Evolutionary conservation across 2,329 filamentous ascomycete genomes (phyloP).

Genomic region (Colletotrichum coccodes): DNA sequence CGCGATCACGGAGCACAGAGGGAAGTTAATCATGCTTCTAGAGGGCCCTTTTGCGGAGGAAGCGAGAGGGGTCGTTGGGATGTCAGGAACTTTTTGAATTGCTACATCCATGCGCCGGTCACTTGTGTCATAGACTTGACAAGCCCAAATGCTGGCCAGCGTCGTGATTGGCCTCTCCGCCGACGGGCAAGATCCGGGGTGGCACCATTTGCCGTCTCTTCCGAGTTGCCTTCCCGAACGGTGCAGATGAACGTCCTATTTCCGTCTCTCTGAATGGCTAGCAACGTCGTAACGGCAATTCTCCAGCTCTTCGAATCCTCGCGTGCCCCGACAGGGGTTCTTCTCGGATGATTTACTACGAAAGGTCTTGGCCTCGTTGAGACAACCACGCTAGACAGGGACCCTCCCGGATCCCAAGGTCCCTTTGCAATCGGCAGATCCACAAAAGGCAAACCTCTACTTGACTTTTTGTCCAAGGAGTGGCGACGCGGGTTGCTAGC

Average conservation of each 20-base stretch:
- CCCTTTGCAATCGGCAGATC: constrained; percentile 29
- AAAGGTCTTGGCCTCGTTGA: neutral
- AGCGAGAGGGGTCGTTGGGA: neutral
- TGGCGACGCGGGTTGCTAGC: constrained; percentile 7
- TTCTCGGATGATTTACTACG: constrained; percentile 16
- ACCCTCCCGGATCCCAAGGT: constrained; percentile 11
- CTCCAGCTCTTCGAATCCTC: neutral
- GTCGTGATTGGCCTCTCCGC: constrained; percentile 9
- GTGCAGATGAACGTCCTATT: neutral
- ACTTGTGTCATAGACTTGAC: constrained; percentile 26
- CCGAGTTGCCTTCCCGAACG: constrained; percentile 22
- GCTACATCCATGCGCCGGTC: neutral
- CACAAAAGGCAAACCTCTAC: constrained; percentile 2
- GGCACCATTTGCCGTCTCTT: constrained; percentile 14
- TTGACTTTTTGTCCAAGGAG: constrained; percentile 14
- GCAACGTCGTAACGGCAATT: neutral
- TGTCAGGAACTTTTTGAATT: constrained; percentile 22
- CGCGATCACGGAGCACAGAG: neutral
- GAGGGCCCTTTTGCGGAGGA: constrained; percentile 2
- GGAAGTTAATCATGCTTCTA: constrained; percentile 1
- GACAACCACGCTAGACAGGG: constrained; percentile 21
- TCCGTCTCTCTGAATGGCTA: neutral
- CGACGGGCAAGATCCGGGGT: constrained; percentile 3
- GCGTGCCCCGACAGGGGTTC: constrained; percentile 15
- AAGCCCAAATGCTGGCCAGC: neutral